Base-by-base conservation (phyloP, 306 rosid species). In the Medicago arabica region DNA sequence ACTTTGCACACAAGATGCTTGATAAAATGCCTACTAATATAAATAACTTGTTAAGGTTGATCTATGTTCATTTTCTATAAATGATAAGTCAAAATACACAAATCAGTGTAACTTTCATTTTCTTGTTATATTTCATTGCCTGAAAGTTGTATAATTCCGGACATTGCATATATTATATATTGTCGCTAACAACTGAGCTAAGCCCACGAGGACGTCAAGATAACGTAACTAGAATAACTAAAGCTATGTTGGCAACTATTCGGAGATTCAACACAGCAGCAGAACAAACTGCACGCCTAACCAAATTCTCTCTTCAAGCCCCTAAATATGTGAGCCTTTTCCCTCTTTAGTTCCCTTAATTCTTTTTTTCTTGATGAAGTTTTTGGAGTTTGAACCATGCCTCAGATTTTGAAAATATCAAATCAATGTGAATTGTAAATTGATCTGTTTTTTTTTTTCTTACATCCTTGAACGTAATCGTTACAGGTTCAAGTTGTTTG, bases 401-500 rank as follows among this genome's bases (percentile, higher is more conserved):
- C 11, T 31, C 6, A n/a, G n/a, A n/a, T n/a, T n/a, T n/a, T n/a
- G n/a, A n/a, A n/a, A n/a, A n/a, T n/a, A n/a, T n/a, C n/a, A n/a
- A 31, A 4, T 31, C 4, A 31, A 3, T 31, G 36, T n/a, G 36
- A 25, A 25, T 1, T 25, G 23, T 21, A 21, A 21, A 2, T 21
- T 21, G 23, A n/a, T 21, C 23, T 1, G 2, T 25, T 25, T 8
- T 14, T 72, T 44, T n/a, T 25, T 73, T 59, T 9, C 34, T 25
- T 58, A 34, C 51, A 44, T 25, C 10, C 68, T 60, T 69, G 0
- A 19, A n/a, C 7, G 21, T 78, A 34, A 55, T 47, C 60, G 77
- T 71, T 83, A 81, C 83, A 93, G 97, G 93, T 93, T 91, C 83
- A 89, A 80, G 53, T 74, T 93, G 73, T 86, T 97, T 18, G 93